These are phyloP conservation scores for Volvox africanus DNA, from an alignment of 139 green algal species.

Conservation along the genomic window DNA sequence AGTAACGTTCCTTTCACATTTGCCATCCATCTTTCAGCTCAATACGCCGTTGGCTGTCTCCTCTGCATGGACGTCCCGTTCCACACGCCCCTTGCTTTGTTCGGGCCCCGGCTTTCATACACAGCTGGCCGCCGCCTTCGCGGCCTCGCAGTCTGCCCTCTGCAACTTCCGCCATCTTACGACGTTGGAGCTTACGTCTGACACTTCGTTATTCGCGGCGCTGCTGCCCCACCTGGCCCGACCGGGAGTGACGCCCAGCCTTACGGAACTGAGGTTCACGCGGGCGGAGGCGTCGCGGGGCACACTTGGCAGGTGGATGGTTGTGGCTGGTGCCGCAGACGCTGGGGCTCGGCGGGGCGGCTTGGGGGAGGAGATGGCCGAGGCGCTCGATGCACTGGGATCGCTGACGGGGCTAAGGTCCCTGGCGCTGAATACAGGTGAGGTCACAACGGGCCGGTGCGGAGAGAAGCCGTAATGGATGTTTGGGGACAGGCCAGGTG, in stretches of 20 bases:
- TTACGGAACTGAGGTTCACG: constrained; percentile 27
- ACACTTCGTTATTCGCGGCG: not conserved
- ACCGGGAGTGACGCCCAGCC: not conserved
- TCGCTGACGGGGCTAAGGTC: not conserved
- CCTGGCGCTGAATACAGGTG: not conserved
- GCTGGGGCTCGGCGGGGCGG: not conserved
- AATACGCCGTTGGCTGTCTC: too few species aligned
- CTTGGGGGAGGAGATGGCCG: not conserved
- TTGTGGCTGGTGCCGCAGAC: not conserved
- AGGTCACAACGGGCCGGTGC: not conserved
- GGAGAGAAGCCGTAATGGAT: not conserved
- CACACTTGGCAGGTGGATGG: not conserved
- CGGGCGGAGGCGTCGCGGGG: not conserved
- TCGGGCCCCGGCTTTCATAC: not conserved
- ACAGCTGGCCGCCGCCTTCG: not conserved
- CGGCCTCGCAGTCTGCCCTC: not conserved
- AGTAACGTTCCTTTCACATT: too few species aligned
- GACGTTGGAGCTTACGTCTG: constrained; percentile 26
- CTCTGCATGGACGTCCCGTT: not conserved
- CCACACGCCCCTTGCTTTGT: not conserved
- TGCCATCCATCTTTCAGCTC: too few species aligned
- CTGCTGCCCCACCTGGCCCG: not conserved
- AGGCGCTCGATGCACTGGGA: not conserved
- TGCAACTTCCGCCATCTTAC: constrained; percentile 20
- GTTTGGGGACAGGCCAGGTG: not conserved